These are phyloP conservation scores for Auricularia sp. DNA, from an alignment of 768 basidiomycete species.

Conservation along the genomic window DNA sequence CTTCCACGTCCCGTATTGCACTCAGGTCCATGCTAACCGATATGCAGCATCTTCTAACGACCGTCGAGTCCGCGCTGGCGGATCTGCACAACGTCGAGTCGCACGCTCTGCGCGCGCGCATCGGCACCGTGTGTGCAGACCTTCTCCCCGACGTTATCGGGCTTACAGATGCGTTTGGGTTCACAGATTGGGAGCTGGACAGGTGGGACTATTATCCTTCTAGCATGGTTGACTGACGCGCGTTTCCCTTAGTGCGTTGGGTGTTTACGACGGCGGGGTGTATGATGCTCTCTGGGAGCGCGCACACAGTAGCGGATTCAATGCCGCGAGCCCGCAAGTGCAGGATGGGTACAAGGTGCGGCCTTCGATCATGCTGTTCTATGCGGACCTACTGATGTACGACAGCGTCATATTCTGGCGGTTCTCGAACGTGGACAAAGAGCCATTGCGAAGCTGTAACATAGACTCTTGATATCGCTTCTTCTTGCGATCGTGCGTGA, in stretches of 20 bases:
- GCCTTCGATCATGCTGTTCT: background rate
- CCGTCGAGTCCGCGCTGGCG: conserved; percentile 41
- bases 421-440: background rate
- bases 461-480: too few species aligned
- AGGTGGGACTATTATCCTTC: conserved; percentile 29
- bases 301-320: conserved; percentile 15
- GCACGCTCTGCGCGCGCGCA: conserved; percentile 33
- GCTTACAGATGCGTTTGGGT: conserved; percentile 63
- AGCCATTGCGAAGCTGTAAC: background rate
- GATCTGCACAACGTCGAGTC: conserved; percentile 42
- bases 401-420: background rate
- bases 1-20: background rate
- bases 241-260: conserved; percentile 38
- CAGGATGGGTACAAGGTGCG: background rate
- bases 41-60: conserved; percentile 44
- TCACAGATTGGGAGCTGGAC: conserved; percentile 65
- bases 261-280: conserved; percentile 51
- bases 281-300: conserved; percentile 59
- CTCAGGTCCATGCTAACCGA: conserved; percentile 14
- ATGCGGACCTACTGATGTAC: background rate
- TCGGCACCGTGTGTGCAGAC: conserved; percentile 37
- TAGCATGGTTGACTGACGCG: background rate
- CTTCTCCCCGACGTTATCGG: conserved; percentile 57
- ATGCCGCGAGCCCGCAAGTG: background rate
- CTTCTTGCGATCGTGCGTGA: too few species aligned